Evolutionary conservation across 345 rosid genomes (phyloP).

Genomic region (Euphorbia tirucalli): DNA sequence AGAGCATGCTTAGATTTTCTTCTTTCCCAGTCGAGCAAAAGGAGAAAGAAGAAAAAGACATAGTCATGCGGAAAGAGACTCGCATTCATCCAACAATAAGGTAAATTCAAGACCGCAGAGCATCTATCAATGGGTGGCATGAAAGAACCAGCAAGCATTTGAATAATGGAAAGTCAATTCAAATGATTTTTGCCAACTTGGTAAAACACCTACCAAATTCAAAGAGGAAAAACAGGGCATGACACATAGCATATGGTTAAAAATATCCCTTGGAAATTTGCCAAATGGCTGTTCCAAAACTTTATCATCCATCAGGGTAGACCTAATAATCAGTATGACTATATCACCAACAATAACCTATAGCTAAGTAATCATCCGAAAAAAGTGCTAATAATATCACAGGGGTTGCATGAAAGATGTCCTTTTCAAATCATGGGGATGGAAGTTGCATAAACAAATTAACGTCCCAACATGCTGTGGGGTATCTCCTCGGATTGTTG

Average conservation of each 20-base stretch:
- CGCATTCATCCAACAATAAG: neutral
- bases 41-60: neutral
- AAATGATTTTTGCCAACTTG: neutral
- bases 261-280: neutral
- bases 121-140: neutral
- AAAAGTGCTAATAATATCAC: too few relatives aligned
- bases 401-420: neutral
- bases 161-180: neutral
- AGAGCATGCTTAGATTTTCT: neutral
- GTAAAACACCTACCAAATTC: neutral
- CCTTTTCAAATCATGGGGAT: neutral
- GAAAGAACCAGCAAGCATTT: neutral
- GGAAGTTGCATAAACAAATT: neutral
- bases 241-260: neutral
- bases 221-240: neutral
- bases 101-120: neutral
- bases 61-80: neutral
- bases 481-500: neutral
- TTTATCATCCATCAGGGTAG: neutral
- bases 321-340: neutral
- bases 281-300: neutral
- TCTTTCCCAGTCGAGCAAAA: neutral
- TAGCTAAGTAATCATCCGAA: neutral
- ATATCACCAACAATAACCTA: neutral
- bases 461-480: neutral